A percentile compares a stretch with the other conserved stretches of the same genome.
phyloP scores from a whole-genome alignment of 805 yeast genomes.

The Lipomyces kockii region DNA sequence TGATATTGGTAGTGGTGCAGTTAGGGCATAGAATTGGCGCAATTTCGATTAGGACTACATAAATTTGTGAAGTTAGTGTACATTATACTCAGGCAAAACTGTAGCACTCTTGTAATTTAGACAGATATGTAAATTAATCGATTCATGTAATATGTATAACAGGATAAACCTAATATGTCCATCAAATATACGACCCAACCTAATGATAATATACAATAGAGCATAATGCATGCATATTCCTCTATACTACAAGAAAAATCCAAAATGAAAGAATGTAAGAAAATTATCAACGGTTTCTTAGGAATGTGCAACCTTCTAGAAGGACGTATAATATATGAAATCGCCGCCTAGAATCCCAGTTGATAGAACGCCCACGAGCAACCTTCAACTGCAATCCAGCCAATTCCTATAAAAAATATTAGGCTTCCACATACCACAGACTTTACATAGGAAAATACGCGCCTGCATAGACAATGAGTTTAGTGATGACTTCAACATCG shows the following conservation, averaged over 20 bases:
- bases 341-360: background rate
- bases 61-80: background rate
- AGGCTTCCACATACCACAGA: background rate
- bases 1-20: background rate
- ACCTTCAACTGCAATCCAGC: conserved; percentile 52
- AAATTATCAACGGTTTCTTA: background rate
- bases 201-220: background rate
- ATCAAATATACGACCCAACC: background rate
- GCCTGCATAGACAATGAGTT: conserved; percentile 82
- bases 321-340: background rate
- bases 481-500: conserved; percentile 75
- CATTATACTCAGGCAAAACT: background rate
- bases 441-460: background rate
- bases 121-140: background rate
- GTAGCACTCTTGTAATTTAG: background rate
- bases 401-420: conserved; percentile 46
- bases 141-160: background rate
- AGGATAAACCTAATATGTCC: background rate
- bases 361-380: conserved; percentile 14
- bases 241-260: background rate
- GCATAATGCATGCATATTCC: background rate
- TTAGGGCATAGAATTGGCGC: background rate
- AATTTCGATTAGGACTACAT: background rate
- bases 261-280: background rate
- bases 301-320: background rate